Base-by-base conservation (phyloP, 306 rosid genomes). In the Cucurbita moschata region DNA sequence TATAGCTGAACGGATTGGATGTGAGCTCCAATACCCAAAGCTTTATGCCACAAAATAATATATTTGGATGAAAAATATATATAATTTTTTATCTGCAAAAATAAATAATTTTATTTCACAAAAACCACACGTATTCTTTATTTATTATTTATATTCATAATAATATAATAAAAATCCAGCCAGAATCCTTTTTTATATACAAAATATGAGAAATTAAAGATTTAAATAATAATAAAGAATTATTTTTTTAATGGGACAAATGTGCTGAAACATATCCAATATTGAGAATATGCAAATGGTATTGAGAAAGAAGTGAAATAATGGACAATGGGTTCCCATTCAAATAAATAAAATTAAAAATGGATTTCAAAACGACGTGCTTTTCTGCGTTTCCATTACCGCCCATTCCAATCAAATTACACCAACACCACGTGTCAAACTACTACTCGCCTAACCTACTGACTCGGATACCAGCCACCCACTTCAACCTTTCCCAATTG, bases 321-420 rank as follows among this genome's bases (percentile, higher is more conserved):
- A 11, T 66, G 53, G 54, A 40, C 26, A 40, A 7, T 63, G 70
- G 50, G 7, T 63, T 63, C 71, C 71, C 71, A 64, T n/a, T 60
- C 35, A 30, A 30, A 30, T 21, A 30, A 30, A 30, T 30, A 30
- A 30, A 30, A 30, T 30, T 2, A 30, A 30, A 30, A 30, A 30
- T 30, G 35, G 35, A 30, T 30, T 10, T 13, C 39, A 21, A 65
- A 65, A 19, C 54, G 50, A 40, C 30, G 53, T 43, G 72, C 72
- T 39, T 19, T 44, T 66, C 13, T 66, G 54, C 54, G 72, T 11
- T 81, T 43, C 77, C 8, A 35, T 52, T 64, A 64, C 76, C 85
- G 78, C 71, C 42, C 39, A 38, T 59, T 73, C n/a, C 30, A 49
- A 0, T 16, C 39, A 39, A 64, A 40, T 5, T 3, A 37, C 58